phyloP scores from a whole-genome alignment of 306 rosid species.

The Acacia acuminata region DNA sequence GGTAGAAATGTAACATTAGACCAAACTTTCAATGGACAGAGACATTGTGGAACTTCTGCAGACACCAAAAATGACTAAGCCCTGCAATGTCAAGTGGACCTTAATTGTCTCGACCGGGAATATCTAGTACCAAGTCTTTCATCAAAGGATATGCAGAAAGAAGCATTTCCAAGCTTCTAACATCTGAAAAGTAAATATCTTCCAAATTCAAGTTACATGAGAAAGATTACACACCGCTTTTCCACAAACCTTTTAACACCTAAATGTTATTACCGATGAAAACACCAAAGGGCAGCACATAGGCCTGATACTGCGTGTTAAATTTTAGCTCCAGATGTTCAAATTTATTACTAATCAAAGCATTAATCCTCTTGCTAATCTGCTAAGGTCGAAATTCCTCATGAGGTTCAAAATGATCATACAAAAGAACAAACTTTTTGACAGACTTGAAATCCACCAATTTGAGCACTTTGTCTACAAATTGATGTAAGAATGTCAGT shows the following conservation, averaged over 20 bases:
- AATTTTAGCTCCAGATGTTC: background rate
- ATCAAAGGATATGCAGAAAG: too few relatives aligned
- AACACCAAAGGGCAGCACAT: background rate
- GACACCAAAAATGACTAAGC: too few relatives aligned
- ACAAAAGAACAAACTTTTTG: background rate
- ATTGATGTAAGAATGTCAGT: background rate
- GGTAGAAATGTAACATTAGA: too few relatives aligned
- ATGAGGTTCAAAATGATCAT: background rate
- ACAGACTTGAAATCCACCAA: background rate
- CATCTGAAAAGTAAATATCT: too few relatives aligned
- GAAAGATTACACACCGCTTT: background rate
- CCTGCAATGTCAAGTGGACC: too few relatives aligned
- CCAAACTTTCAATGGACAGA: too few relatives aligned
- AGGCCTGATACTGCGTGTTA: accelerated
- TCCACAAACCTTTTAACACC: background rate
- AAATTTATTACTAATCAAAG: background rate
- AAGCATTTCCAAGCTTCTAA: too few relatives aligned
- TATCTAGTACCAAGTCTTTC: too few relatives aligned
- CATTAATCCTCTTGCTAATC: background rate
- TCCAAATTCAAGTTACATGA: background rate
- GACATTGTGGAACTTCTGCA: too few relatives aligned
- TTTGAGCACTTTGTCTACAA: background rate
- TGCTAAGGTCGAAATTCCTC: background rate
- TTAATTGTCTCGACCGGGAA: too few relatives aligned
- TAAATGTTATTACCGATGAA: background rate